Evolutionary conservation across 2,329 filamentous ascomycete species (phyloP), one percentile per base, ranked within the genome.

Genomic region (Fusarium anthophilum): DNA sequence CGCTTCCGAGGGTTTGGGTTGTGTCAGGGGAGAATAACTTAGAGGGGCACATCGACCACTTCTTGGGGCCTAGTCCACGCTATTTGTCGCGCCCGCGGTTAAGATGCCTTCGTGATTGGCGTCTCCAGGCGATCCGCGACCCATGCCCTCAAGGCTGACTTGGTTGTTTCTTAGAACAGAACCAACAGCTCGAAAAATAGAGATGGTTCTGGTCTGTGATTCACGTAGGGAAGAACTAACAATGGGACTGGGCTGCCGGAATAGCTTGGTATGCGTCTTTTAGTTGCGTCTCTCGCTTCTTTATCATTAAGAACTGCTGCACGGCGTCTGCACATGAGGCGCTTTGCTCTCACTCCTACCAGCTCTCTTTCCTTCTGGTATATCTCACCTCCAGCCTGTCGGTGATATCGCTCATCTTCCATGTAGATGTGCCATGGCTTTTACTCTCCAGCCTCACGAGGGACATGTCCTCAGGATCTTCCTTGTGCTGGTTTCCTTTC

Each of bases 51-150:
- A 24, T 63, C 47, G 59, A 41, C 62, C 68, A 63, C 41, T 54
- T 51, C 53, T 53, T 47, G 54, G 69, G 59, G 45, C 56, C 59
- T 59, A 57, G 53, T 61, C 18, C 51, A 74, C 66, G 53, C 67
- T 65, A 67, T 59, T 70, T 73, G 69, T 76, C 75, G 74, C 76
- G 57, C 50, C 69, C 77, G 77, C 77, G 77, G 76, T 69, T 79
- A 79, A 63, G 58, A 75, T 70, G 48, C 15, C 47, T 63, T 59
- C 53, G 12, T 79, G 70, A 79, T 79, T 79, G 77, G 77, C 55
- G 47, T 69, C 60, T 44, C 59, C 73, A 69, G 63, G 73, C 77
- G 76, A 77, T 76, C 58, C 28, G 51, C 63, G 54, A 56, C 66
- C 56, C 72, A 48, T 61, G 63, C 44, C 39, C 57, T 72, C 61